Percentiles rank a stretch among this genome's conserved stretches.
phyloP scores from a whole-genome alignment of 2,329 filamentous ascomycete species.

The Sporothrix inflata region DNA sequence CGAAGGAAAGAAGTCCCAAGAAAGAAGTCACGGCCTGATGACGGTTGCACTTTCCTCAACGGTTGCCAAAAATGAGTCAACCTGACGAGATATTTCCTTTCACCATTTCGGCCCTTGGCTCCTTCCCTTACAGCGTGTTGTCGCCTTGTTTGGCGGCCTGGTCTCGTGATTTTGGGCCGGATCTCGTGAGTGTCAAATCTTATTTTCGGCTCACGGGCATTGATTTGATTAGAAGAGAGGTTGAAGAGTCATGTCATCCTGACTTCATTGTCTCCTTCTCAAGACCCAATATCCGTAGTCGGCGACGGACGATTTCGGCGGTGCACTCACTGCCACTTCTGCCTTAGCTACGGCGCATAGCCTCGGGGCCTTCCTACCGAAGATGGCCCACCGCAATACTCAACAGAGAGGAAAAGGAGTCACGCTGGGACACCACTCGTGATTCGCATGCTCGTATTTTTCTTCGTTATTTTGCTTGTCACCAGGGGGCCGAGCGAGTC shows the following conservation, averaged over 20 bases:
- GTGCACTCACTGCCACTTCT: not conserved
- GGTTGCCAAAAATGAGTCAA: conserved; percentile 18
- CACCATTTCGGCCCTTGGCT: not conserved
- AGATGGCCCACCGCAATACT: no score
- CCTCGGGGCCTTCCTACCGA: not conserved
- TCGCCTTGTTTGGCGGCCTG: not conserved
- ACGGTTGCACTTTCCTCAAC: not conserved
- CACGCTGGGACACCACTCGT: no score
- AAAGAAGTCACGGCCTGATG: not conserved
- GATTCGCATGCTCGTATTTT: no score
- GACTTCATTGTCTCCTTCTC: not conserved
- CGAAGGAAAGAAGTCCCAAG: not conserved
- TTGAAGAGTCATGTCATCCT: conserved; percentile 17
- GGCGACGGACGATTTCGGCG: conserved; percentile 9
- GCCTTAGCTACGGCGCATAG: not conserved
- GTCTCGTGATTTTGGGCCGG: conserved; percentile 23
- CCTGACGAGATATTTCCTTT: not conserved
- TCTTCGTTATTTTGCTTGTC: no score
- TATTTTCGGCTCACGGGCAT: not conserved
- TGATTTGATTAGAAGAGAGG: no score
- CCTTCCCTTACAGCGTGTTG: not conserved
- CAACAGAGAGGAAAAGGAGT: not conserved
- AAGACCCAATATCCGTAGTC: not conserved
- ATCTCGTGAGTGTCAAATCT: conserved; percentile 14
- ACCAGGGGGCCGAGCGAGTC: no score